phyloP scores from a whole-genome alignment of 495 filamentous ascomycete genomes.

The Margaritispora aquatica region DNA sequence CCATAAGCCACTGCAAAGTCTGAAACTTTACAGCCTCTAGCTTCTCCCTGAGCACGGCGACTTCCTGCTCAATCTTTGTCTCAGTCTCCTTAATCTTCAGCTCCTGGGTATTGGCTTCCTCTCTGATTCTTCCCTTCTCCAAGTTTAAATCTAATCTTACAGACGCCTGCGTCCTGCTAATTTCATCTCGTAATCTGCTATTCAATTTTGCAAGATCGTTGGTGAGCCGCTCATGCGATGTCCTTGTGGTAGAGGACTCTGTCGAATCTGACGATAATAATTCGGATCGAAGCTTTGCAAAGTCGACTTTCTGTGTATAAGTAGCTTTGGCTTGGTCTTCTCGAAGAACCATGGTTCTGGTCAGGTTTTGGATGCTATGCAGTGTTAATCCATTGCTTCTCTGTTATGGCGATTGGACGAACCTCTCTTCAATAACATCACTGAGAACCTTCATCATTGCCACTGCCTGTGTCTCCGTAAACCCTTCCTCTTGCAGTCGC shows the following conservation, averaged over 20 bases:
- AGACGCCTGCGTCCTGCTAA: conserved; percentile 84
- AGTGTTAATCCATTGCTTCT: background rate
- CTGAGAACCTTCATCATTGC: conserved; percentile 97
- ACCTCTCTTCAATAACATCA: conserved; percentile 95
- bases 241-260: conserved; percentile 79
- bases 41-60: conserved; percentile 81
- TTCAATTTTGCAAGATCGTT: conserved; percentile 93
- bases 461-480: conserved; percentile 90
- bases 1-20: conserved; percentile 97
- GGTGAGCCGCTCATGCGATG: conserved; percentile 85
- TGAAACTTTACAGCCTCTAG: conserved; percentile 97
- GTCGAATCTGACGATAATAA: conserved; percentile 85
- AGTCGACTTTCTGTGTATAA: conserved; percentile 98
- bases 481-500: conserved; percentile 81
- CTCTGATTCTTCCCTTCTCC: conserved; percentile 93
- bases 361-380: conserved; percentile 86
- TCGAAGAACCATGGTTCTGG: conserved; percentile 96
- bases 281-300: conserved; percentile 96
- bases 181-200: conserved; percentile 83
- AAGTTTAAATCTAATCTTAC: conserved; percentile 91
- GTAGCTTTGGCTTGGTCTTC: conserved; percentile 83
- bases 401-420: conserved; percentile 1
- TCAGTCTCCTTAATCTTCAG: conserved; percentile 99
- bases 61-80: conserved; percentile 96
- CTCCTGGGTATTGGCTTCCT: conserved; percentile 95